Evolutionary conservation across 1,139 yeast species (phyloP), one percentile per base, ranked within the genome.

Genomic region (Petasospora fabianii): DNA sequence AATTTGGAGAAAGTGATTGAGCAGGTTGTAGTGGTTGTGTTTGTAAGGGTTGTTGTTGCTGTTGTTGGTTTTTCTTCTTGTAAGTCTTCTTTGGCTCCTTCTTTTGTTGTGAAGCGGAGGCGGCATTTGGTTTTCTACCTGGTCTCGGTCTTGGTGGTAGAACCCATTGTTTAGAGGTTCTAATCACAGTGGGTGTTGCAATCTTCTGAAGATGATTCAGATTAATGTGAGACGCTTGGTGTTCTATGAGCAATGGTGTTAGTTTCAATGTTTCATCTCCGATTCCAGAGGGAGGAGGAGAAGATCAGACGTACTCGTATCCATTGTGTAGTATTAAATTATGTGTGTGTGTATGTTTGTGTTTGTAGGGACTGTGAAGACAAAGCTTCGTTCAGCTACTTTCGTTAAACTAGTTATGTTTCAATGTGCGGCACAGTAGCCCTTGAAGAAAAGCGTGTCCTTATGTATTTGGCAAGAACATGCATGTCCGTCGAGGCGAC

Each of bases 61-160:
- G 38, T 19, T 20, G 35, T 21, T 39, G 41, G 22, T 38, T 20
- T 34, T 46, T 39, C 41, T 48, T 46, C 39, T 46, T 46, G 20
- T 39, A 42, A 9, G 41, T 36, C 43, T 46, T 44, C 38, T 41
- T 43, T 24, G 46, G 44, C 32, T 46, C 48, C 41, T 43, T 45
- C 40, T 45, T 44, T 20, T 39, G 44, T 16, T 35, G 33, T 5
- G 38, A 15, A 3, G 35, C 27, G 15, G 35, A 26, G 22, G 35
- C 15, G 11, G 42, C 38, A 19, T 41, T 74, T 8, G 95, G 95
- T 60, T 86, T 86, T 47, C 96, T 67, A 7, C 95, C 96, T 0
- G 96, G 95, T 58, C 85, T 85, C 8, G 95, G 94, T 46, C 95
- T 68, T 3, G 96, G 96, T 2, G 96, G 96, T 20, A 88, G 67